Conservation (phyloP, 345 rosid genomes). For the Raphanus sativus region DNA sequence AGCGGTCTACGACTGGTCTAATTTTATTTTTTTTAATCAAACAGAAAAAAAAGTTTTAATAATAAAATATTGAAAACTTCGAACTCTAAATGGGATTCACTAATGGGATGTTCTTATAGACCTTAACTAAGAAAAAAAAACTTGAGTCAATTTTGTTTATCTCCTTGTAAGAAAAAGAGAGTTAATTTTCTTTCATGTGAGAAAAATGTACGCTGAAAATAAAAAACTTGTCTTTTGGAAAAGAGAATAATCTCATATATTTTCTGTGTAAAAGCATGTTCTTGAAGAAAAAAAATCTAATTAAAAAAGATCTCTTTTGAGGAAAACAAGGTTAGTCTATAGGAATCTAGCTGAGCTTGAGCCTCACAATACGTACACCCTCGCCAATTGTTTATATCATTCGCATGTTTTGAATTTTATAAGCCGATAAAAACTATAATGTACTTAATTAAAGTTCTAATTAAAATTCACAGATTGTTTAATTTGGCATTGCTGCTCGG, state of each 20-base stretch:
- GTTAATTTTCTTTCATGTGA: not conserved
- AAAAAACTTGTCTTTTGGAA: not conserved
- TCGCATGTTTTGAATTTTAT: not conserved
- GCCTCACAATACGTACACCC: constrained; percentile 38
- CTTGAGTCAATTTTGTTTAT: not conserved
- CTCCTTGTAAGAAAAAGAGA: too few relatives aligned
- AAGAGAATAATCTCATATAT: constrained; percentile 5
- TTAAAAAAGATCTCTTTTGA: not conserved
- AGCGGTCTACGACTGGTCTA: too few relatives aligned
- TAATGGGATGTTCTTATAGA: too few relatives aligned
- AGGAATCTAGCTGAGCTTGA: constrained; percentile 41
- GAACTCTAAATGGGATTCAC: too few relatives aligned
- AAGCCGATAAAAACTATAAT: not conserved
- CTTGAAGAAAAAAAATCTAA: not conserved
- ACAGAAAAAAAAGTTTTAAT: too few relatives aligned
- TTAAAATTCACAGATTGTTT: not conserved
- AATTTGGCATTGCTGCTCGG: not conserved
- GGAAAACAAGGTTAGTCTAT: constrained; percentile 40
- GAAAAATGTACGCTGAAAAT: not conserved
- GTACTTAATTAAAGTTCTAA: not conserved
- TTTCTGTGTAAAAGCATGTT: constrained; percentile 26
- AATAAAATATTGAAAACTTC: too few relatives aligned
- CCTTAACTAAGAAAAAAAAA: not conserved
- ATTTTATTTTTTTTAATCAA: too few relatives aligned
- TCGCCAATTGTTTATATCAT: constrained; percentile 16